Conservation (phyloP, 2,329 filamentous ascomycete species). For the Bimuria novae-zelandiae region DNA sequence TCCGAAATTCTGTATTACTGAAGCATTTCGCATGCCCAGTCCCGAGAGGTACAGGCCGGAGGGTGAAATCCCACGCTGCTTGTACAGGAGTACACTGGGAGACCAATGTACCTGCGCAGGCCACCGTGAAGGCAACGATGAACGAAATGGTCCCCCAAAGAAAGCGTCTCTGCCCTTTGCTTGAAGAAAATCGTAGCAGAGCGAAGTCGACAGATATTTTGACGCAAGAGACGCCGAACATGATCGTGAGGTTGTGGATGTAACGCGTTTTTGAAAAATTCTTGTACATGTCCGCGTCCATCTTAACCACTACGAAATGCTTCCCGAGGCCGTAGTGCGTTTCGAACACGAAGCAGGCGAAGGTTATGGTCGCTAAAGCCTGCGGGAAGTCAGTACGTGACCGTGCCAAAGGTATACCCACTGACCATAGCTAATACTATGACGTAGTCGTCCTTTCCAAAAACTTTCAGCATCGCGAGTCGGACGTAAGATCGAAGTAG, state of each 20-base stretch:
- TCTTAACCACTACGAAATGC: conserved; percentile 47
- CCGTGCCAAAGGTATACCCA: background rate
- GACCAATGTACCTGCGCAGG: conserved; percentile 53
- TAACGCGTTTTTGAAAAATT: conserved; percentile 48
- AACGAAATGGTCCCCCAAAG: conserved; percentile 52
- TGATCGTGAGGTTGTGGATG: conserved; percentile 54
- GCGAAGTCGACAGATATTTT: conserved; percentile 56
- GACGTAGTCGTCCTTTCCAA: conserved; percentile 56
- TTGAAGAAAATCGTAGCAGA: conserved; percentile 49
- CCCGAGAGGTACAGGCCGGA: conserved; percentile 37
- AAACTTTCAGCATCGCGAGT: conserved; percentile 51
- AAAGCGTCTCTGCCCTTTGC: conserved; percentile 39
- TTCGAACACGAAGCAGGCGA: conserved; percentile 48
- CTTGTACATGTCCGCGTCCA: conserved; percentile 33
- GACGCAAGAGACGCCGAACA: conserved; percentile 51
- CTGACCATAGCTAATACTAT: conserved; percentile 51
- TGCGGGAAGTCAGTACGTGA: conserved; percentile 9
- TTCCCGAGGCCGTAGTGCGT: conserved; percentile 47
- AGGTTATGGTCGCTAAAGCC: conserved; percentile 22
- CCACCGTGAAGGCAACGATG: conserved; percentile 49
- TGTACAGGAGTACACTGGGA: conserved; percentile 54
- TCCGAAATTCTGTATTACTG: conserved; percentile 46
- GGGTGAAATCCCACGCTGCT: conserved; percentile 50
- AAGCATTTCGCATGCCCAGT: conserved; percentile 50
- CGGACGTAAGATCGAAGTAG: conserved; percentile 55